phyloP scores from a whole-genome alignment of 495 filamentous ascomycete species.

The Hyaloscypha hepaticicola region DNA sequence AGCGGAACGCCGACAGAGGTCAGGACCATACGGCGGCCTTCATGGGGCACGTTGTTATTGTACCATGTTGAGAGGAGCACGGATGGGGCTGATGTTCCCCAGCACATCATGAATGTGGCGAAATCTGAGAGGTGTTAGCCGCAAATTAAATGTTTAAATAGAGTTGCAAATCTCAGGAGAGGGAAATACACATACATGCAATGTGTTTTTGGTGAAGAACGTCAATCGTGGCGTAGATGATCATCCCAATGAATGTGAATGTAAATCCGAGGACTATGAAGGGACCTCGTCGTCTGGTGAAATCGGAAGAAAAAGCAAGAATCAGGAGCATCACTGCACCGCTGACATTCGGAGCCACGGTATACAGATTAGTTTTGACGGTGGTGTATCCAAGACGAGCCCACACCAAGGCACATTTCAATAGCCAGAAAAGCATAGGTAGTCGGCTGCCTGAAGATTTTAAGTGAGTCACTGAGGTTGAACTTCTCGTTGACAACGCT shows the following conservation, averaged over 20 bases:
- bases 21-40: conserved; percentile 66
- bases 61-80: conserved; percentile 63
- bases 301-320: conserved; percentile 66
- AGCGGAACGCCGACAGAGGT: conserved; percentile 74
- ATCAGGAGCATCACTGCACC: conserved; percentile 70
- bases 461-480: conserved; percentile 59
- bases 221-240: conserved; percentile 72
- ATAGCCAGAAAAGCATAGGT: conserved; percentile 57
- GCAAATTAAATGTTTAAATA: neutral
- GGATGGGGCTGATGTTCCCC: conserved; percentile 60
- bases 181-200: conserved; percentile 41
- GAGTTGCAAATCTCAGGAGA: neutral
- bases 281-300: conserved; percentile 63
- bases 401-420: conserved; percentile 67
- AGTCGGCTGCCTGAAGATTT: conserved; percentile 27
- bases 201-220: conserved; percentile 56
- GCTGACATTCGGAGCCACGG: conserved; percentile 68
- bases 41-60: conserved; percentile 79
- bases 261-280: conserved; percentile 73
- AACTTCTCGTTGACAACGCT: conserved; percentile 71
- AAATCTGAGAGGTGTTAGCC: conserved; percentile 45
- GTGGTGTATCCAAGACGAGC: conserved; percentile 58
- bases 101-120: conserved; percentile 81
- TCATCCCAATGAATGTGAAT: conserved; percentile 72
- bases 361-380: conserved; percentile 75